Conservation (phyloP, 495 filamentous ascomycete genomes). For the Lasiosphaeria ovina region DNA sequence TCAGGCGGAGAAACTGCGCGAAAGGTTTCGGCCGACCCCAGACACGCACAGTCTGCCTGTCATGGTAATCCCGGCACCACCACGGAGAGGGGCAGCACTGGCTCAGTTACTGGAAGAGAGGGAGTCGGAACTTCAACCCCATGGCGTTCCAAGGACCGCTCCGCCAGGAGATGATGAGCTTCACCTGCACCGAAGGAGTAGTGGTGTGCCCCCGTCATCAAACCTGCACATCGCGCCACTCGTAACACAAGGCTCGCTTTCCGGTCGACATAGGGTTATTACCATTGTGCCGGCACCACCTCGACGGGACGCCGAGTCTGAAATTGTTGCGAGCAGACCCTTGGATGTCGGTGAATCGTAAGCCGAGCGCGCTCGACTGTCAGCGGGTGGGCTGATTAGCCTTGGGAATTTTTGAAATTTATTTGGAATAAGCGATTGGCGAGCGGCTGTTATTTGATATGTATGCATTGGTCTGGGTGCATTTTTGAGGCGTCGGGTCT, state of each 20-base stretch:
- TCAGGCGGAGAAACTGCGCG: slow-evolving; percentile 46
- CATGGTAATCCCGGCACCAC: slow-evolving; percentile 49
- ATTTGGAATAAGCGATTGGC: no score
- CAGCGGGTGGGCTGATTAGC: no score
- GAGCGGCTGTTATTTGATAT: no score
- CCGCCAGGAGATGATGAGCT: no score
- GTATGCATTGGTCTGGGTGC: no score
- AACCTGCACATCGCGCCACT: neutral
- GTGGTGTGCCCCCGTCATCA: no score
- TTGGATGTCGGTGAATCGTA: no score
- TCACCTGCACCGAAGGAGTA: neutral
- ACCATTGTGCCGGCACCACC: slow-evolving; percentile 5
- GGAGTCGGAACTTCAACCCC: slow-evolving; percentile 20
- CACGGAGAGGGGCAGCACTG: slow-evolving; percentile 44
- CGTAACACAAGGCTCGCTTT: neutral
- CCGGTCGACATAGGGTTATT: neutral
- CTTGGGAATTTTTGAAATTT: no score
- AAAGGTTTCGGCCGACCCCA: slow-evolving; percentile 43
- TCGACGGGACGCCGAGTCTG: slow-evolving; percentile 1
- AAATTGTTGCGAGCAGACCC: neutral
- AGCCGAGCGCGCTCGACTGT: no score
- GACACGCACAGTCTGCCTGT: slow-evolving; percentile 50
- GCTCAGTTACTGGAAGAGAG: slow-evolving; percentile 45
- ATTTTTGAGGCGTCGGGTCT: no score
- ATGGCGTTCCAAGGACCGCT: neutral